A percentile compares a stretch with the other conserved stretches of the same genome.
Conservation (phyloP, 148 eudicot genomes). For the Rheum nobile region DNA sequence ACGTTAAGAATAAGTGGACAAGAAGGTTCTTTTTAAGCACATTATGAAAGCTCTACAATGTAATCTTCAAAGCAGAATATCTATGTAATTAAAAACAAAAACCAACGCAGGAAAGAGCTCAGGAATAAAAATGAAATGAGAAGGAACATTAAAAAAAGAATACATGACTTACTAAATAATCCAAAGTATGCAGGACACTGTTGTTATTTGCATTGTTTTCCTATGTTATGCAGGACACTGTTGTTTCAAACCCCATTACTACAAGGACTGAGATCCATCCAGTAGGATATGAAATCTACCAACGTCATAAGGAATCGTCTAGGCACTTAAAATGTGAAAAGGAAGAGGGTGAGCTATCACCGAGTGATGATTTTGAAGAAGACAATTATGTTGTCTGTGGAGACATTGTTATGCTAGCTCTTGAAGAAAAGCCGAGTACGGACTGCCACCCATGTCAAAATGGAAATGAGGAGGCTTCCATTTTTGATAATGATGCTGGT, state of each 20-base stretch:
- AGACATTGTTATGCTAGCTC: constrained; percentile 20
- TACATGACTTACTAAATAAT: no score
- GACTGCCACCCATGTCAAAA: constrained; percentile 8
- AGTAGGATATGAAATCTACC: constrained; percentile 24
- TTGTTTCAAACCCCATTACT: constrained; percentile 26
- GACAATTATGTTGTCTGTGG: constrained; percentile 35
- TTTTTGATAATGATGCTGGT: constrained; percentile 49
- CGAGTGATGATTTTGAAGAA: constrained; percentile 58
- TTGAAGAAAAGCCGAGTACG: constrained; percentile 16
- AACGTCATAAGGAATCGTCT: constrained; percentile 18
- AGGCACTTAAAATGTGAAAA: constrained; percentile 50
- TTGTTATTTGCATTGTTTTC: constrained; percentile 3
- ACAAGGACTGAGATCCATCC: constrained; percentile 25
- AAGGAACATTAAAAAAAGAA: no score
- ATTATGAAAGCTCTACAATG: no score
- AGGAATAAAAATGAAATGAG: no score
- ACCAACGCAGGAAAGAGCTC: no score
- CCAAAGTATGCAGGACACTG: no score
- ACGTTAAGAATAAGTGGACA: no score
- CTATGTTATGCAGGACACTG: constrained; percentile 35
- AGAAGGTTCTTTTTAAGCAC: no score
- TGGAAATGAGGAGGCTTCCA: constrained; percentile 33
- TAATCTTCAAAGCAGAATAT: no score
- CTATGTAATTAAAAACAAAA: no score
- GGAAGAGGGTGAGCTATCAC: constrained; percentile 88